Evolutionary conservation across 352 stramenopile species (phyloP), one percentile per base, ranked within the genome.

Genomic region (Phytophthora podocarpi): DNA sequence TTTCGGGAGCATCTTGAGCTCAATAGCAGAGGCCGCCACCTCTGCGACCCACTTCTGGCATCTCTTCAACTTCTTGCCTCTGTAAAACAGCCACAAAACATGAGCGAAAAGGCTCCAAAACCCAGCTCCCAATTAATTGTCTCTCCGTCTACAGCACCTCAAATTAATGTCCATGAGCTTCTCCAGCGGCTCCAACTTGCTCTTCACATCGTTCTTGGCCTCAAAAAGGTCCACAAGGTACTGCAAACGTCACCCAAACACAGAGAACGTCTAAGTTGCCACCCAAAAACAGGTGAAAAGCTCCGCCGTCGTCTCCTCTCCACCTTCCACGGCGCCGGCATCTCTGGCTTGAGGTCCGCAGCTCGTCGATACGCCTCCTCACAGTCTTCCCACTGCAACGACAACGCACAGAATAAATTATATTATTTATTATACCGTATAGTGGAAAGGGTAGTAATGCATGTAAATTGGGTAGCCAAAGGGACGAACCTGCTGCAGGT

Each of bases 321-420:
- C 42, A 94, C 87, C 82, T 95, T 96, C 85, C 87, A 95, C 0
- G 81, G 72, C n/a, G 77, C 72, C 4, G 87, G 85, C 21, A 90
- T 57, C 8, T 91, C 84, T 0, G 85, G 81, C 43, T 93, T 90
- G 18, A 96, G 69, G 11, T 78, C 80, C 0, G 80, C 76, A 10
- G 84, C 87, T 10, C 84, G 77, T 0, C 70, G 73, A 45, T 86
- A 90, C 31, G 87, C 85, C 4, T 81, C 74, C 54, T 94, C 83
- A 9, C 77, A 75, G 48, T 92, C 79, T 27, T 87, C 76, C 69
- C 72, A 92, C 82, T 93, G 45, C 16, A 61, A 28, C 24, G n/a
- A 34, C 27, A 20, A 54, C 13, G 18, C 6, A 27, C 28, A 20
- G 11, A 4, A 24, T 41, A 9, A 49, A 11, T 5, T n/a, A n/a